These are phyloP conservation scores for Rhizophagus sp. DNA, from an alignment of 192 early-diverging fungal genomes.

Conservation along the genomic window DNA sequence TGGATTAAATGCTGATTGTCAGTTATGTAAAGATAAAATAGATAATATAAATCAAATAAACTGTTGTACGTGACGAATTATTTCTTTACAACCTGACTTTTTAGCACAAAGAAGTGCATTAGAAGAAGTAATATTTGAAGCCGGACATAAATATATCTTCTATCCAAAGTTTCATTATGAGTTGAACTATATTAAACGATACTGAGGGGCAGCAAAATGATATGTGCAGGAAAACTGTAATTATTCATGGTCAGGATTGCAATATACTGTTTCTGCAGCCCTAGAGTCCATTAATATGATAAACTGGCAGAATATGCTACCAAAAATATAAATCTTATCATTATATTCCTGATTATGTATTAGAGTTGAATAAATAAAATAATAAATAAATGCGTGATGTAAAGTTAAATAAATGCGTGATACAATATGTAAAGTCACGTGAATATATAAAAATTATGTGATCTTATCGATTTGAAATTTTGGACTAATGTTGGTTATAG, in stretches of 20 bases:
- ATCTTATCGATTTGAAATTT: too few relatives aligned
- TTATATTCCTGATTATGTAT: constrained; percentile 21
- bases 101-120: not conserved
- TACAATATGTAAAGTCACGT: too few relatives aligned
- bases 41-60: not conserved
- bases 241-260: constrained; percentile 30
- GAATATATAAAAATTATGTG: too few relatives aligned
- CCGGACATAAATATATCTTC: constrained; percentile 17
- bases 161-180: constrained; percentile 39
- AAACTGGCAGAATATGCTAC: constrained; percentile 19
- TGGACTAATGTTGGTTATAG: too few relatives aligned
- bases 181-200: constrained; percentile 36
- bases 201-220: constrained; percentile 31
- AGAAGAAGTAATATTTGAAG: constrained; percentile 13
- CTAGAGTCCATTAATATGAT: constrained; percentile 18
- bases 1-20: not conserved
- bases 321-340: constrained; percentile 24
- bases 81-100: constrained; percentile 23
- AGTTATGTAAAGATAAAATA: not conserved
- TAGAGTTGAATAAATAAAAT: too few relatives aligned
- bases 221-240: constrained; percentile 29
- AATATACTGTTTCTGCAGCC: constrained; percentile 13
- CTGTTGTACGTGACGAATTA: constrained; percentile 15
- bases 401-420: too few relatives aligned
- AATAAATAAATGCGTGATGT: too few relatives aligned